Evolutionary conservation across 2,329 filamentous ascomycete genomes (phyloP).

Genomic region (Aspergillus ustus): DNA sequence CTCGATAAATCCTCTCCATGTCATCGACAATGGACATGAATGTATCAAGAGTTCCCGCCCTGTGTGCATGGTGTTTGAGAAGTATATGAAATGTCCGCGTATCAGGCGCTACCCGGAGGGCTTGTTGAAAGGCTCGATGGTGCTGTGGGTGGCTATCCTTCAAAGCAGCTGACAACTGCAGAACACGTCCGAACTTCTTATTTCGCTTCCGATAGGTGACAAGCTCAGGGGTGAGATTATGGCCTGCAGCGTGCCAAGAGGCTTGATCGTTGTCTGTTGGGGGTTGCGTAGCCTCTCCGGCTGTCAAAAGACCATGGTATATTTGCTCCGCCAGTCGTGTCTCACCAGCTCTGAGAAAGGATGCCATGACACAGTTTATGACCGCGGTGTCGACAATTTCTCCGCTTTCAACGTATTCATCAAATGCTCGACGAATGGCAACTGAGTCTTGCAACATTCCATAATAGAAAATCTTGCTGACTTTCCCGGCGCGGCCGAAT

Average conservation of each 20-base stretch:
- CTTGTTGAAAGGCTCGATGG: conserved; percentile 67
- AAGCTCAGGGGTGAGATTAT: conserved; percentile 41
- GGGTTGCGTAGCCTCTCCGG: conserved; percentile 51
- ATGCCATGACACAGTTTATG: conserved; percentile 82
- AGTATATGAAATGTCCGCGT: conserved; percentile 79
- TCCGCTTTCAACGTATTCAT: conserved; percentile 78
- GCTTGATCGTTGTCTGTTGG: conserved; percentile 30
- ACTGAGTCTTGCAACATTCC: conserved; percentile 75
- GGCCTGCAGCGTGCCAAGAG: conserved; percentile 21
- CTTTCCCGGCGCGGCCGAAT: conserved; percentile 79
- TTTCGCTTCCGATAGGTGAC: conserved; percentile 39
- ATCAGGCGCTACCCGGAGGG: conserved; percentile 72
- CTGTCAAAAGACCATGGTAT: conserved; percentile 80
- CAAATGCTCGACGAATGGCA: conserved; percentile 76
- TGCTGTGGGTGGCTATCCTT: conserved; percentile 57
- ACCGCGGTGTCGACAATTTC: conserved; percentile 88
- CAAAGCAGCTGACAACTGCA: conserved; percentile 51
- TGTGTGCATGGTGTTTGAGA: conserved; percentile 72
- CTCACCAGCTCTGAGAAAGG: conserved; percentile 77
- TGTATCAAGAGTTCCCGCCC: conserved; percentile 71
- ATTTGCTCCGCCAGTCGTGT: conserved; percentile 76
- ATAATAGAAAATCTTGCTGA: conserved; percentile 81
- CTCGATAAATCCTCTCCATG: conserved; percentile 69
- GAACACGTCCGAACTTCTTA: conserved; percentile 53
- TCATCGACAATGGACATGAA: conserved; percentile 76